phyloP scores from a whole-genome alignment of 75 land plant species.

The Pseudotsuga menziesii region DNA sequence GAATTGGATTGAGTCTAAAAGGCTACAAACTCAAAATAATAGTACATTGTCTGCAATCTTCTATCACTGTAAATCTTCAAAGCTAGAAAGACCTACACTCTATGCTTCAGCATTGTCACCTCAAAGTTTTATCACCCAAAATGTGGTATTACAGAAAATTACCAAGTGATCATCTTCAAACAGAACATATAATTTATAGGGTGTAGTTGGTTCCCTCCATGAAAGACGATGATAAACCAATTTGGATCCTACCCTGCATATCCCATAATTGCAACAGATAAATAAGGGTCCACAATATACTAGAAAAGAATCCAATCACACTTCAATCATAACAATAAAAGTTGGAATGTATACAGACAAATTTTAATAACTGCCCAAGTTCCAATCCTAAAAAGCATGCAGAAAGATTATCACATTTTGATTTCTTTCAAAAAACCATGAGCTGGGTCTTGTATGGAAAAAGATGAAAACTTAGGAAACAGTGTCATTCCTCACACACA shows the following conservation, averaged over 20 bases:
- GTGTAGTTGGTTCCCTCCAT: conserved; percentile 82
- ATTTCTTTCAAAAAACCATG: neutral
- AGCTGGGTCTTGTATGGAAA: neutral
- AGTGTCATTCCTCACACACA: neutral
- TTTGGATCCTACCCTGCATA: conserved; percentile 44
- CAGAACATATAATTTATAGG: conserved; percentile 54
- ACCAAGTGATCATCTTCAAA: conserved; percentile 91
- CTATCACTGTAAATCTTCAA: neutral
- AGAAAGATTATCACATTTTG: neutral
- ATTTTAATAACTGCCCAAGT: neutral
- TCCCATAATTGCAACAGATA: neutral
- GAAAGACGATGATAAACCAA: conserved; percentile 74
- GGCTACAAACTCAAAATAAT: neutral
- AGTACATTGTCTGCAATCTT: neutral
- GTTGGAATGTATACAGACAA: neutral
- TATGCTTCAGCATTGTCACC: no score
- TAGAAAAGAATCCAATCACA: neutral
- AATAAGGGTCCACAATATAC: neutral
- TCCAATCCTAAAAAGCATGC: neutral
- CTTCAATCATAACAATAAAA: neutral
- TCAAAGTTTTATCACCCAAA: no score
- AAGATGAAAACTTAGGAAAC: neutral
- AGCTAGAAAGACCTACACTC: neutral
- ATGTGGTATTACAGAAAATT: conserved; percentile 12
- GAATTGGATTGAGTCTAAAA: neutral